These are phyloP conservation scores for Paraconiothyrium sp. DNA, from an alignment of 2,329 filamentous ascomycete genomes.

Conservation along the genomic window DNA sequence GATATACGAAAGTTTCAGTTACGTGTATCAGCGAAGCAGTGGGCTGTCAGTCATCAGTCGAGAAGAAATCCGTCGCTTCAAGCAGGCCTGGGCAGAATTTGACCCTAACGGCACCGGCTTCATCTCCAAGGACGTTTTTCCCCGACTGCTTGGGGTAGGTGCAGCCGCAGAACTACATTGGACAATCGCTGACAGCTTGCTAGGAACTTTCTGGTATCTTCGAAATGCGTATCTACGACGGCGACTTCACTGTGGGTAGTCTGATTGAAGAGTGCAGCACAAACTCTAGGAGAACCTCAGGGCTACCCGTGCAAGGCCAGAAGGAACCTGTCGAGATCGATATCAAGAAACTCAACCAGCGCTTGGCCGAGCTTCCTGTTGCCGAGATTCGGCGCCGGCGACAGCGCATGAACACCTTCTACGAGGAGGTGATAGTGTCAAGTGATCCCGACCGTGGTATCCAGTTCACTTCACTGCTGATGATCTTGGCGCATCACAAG, in stretches of 20 bases:
- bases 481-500: slow-evolving; percentile 98
- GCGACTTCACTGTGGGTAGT: slow-evolving; percentile 84
- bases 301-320: slow-evolving; percentile 57
- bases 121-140: slow-evolving; percentile 89
- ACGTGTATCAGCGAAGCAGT: slow-evolving; percentile 96
- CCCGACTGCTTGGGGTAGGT: slow-evolving; percentile 80
- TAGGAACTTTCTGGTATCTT: slow-evolving; percentile 91
- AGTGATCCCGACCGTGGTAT: slow-evolving; percentile 91
- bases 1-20: slow-evolving; percentile 99
- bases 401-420: slow-evolving; percentile 90
- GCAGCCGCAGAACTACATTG: neutral
- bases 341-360: slow-evolving; percentile 75
- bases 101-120: slow-evolving; percentile 92
- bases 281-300: slow-evolving; percentile 60
- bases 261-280: slow-evolving; percentile 86
- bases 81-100: slow-evolving; percentile 96
- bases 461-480: slow-evolving; percentile 88
- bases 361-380: slow-evolving; percentile 78
- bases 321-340: slow-evolving; percentile 65
- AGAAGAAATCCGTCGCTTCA: slow-evolving; percentile 95
- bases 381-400: slow-evolving; percentile 77
- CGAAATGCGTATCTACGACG: slow-evolving; percentile 95
- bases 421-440: slow-evolving; percentile 93
- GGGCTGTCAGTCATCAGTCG: slow-evolving; percentile 90
- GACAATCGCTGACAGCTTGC: slow-evolving; percentile 18